Percentiles rank a stretch among this genome's conserved stretches.
Evolutionary conservation across 2,329 filamentous ascomycete genomes (phyloP).

Genomic region (Sporothrix pseudoabietina): DNA sequence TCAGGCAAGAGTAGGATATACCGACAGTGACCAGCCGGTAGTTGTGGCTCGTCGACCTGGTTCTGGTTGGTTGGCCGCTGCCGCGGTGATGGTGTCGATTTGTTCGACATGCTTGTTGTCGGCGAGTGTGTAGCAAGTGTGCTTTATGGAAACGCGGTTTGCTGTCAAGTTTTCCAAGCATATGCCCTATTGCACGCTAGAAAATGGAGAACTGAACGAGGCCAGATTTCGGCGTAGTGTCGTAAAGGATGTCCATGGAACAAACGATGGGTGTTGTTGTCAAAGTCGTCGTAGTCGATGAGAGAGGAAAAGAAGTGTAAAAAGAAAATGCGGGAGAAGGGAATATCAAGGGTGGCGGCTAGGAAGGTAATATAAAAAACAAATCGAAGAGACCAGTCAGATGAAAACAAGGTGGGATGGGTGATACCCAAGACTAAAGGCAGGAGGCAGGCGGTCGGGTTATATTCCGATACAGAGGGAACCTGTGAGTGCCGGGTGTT

Average conservation of each 20-base stretch:
- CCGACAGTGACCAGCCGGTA: slow-evolving; percentile 61
- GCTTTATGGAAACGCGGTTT: not conserved
- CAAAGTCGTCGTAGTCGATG: not conserved
- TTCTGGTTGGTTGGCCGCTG: slow-evolving; percentile 37
- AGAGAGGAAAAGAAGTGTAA: not conserved
- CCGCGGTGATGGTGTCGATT: slow-evolving; percentile 40
- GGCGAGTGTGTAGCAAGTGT: not conserved
- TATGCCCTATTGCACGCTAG: slow-evolving; percentile 23
- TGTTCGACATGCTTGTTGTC: slow-evolving; percentile 27
- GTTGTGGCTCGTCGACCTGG: slow-evolving; percentile 48
- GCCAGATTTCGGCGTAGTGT: slow-evolving; percentile 15
- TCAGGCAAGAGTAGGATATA: slow-evolving; percentile 61
- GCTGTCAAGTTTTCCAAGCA: not conserved
- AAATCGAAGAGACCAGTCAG: not conserved
- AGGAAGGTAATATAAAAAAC: slow-evolving; percentile 8
- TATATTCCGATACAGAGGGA: slow-evolving; percentile 16
- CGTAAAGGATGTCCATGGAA: slow-evolving; percentile 36
- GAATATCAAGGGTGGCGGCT: not conserved
- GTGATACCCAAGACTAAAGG: slow-evolving; percentile 14
- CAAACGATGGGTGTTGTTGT: not conserved
- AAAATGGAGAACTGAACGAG: slow-evolving; percentile 19
- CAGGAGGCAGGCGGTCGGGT: not conserved
- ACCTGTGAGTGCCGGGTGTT: slow-evolving; percentile 3
- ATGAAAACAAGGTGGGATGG: slow-evolving; percentile 13
- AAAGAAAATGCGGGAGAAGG: not conserved